phyloP scores from a whole-genome alignment of 169 alveolate genomes.

The Eimeria acervulina region DNA sequence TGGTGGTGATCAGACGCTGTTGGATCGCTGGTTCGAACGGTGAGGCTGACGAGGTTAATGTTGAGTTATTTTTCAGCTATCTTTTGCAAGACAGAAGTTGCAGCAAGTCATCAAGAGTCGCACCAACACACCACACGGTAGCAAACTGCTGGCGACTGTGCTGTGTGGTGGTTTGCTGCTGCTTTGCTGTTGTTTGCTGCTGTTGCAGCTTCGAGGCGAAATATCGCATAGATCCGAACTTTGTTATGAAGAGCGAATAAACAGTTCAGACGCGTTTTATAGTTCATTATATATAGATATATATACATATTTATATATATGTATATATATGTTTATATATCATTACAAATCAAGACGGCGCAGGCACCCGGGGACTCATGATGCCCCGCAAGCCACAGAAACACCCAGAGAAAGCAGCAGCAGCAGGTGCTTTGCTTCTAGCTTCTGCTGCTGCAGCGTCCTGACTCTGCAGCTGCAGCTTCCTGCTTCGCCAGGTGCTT shows the following conservation, averaged over 20 bases:
- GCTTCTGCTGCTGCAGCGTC: background rate
- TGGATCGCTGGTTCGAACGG: slow-evolving; percentile 79
- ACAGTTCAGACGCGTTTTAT: background rate
- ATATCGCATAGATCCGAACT: slow-evolving; percentile 70
- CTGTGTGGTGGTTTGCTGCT: background rate
- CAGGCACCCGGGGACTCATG: no score
- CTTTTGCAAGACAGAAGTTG: no score
- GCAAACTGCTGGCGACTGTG: background rate
- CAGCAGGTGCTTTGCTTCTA: background rate
- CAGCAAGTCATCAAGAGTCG: no score
- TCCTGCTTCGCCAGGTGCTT: background rate
- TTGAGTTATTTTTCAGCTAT: background rate
- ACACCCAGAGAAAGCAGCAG: background rate
- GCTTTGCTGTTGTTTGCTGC: no score
- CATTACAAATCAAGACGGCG: no score
- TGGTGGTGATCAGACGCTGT: slow-evolving; percentile 59
- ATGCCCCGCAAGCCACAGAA: background rate
- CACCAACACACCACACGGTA: no score
- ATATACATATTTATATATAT: no score
- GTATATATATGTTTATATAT: no score
- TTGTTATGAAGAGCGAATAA: slow-evolving; percentile 73
- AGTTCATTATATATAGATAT: no score
- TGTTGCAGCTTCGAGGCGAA: slow-evolving; percentile 68
- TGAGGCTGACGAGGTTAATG: no score
- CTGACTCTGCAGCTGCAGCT: background rate